Evolutionary conservation across 2,329 filamentous ascomycete genomes (phyloP).

Genomic region (Monilinia fructicola): DNA sequence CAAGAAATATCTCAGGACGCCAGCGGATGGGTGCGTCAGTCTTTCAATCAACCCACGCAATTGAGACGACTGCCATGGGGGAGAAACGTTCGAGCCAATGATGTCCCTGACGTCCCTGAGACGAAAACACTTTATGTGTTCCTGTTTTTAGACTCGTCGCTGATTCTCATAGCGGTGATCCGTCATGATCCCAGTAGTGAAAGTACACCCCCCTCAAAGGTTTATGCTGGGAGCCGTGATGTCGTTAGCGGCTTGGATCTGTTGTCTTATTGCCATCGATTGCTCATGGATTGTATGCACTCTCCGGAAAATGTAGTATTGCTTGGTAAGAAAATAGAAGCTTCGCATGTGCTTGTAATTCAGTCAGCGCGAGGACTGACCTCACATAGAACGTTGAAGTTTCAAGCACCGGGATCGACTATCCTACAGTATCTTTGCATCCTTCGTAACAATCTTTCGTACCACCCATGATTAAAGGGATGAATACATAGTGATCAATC

Average conservation of each 20-base stretch:
- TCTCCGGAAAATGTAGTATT: not conserved
- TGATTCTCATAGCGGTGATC: not conserved
- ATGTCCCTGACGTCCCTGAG: not conserved
- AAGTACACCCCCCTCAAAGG: not conserved
- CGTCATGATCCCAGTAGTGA: not conserved
- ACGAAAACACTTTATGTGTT: not conserved
- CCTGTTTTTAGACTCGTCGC: not conserved
- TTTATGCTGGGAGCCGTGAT: not conserved
- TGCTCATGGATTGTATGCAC: not conserved
- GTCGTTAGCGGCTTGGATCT: not conserved
- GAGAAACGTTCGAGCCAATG: not conserved
- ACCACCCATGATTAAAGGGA: too few relatives aligned
- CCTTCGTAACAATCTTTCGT: too few relatives aligned
- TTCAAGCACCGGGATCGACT: not conserved
- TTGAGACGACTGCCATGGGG: not conserved
- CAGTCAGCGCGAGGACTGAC: too few relatives aligned
- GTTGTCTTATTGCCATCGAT: not conserved
- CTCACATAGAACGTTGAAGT: not conserved
- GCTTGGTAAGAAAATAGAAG: not conserved
- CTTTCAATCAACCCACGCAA: not conserved
- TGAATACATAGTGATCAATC: too few relatives aligned
- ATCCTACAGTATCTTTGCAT: not conserved
- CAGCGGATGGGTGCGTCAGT: too few relatives aligned
- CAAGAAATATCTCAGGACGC: not conserved
- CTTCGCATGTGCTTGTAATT: not conserved